Percentiles rank a stretch among this genome's conserved stretches.
phyloP scores from a whole-genome alignment of 2,329 filamentous ascomycete species.

The Sporothrix variecibatus region DNA sequence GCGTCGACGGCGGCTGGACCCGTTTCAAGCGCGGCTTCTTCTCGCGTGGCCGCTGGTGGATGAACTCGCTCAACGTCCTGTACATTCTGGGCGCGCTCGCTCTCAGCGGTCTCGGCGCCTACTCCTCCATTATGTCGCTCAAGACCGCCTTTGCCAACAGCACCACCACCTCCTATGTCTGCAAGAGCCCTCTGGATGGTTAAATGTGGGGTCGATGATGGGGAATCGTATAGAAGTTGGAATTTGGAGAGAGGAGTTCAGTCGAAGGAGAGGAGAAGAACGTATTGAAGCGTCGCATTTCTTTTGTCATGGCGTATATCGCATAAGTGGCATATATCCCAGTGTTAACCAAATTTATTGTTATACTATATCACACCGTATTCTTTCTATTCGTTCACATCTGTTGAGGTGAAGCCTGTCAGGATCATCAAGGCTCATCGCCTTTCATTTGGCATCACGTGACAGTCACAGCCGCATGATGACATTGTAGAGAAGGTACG shows the following conservation, averaged over 20 bases:
- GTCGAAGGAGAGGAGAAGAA: neutral
- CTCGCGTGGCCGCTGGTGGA: conserved; percentile 29
- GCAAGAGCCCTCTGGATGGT: conserved; percentile 30
- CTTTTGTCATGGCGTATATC: neutral
- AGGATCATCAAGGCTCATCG: too few relatives aligned
- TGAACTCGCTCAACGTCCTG: conserved; percentile 28
- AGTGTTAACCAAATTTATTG: neutral
- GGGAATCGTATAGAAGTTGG: neutral
- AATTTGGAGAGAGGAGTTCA: too few relatives aligned
- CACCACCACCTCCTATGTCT: conserved; percentile 30
- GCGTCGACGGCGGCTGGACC: conserved; percentile 6
- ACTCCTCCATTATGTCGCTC: conserved; percentile 29
- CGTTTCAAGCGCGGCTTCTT: conserved; percentile 29
- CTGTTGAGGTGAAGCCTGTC: too few relatives aligned
- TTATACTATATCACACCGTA: neutral
- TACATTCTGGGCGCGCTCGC: conserved; percentile 30
- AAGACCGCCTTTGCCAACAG: conserved; percentile 25
- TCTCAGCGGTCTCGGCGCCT: conserved; percentile 29
- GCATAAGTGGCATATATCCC: neutral
- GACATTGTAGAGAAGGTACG: too few relatives aligned
- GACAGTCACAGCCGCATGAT: too few relatives aligned
- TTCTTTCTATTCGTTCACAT: too few relatives aligned
- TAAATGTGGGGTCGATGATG: neutral
- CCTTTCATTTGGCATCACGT: too few relatives aligned
- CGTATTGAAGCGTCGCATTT: neutral